phyloP scores from a whole-genome alignment of 148 eudicot genomes.

The Rhododendron mucronatum region DNA sequence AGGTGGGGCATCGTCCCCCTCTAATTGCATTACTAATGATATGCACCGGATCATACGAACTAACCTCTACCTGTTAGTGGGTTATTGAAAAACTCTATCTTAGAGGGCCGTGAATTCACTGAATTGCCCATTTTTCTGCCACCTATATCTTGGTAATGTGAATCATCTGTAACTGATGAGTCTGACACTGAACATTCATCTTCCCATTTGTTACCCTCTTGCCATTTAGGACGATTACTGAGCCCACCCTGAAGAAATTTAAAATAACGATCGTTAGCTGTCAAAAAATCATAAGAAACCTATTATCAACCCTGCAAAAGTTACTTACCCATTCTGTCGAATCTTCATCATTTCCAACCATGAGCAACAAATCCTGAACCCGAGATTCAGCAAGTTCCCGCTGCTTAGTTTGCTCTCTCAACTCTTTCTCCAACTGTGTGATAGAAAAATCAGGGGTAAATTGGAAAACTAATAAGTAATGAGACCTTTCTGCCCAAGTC shows the following conservation, averaged over 20 bases:
- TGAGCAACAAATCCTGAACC: constrained; percentile 48
- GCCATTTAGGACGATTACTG: constrained; percentile 25
- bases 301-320: not conserved
- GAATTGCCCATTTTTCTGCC: constrained; percentile 35
- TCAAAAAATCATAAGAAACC: not conserved
- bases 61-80: constrained; percentile 13
- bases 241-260: constrained; percentile 16
- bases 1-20: not conserved
- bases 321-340: constrained; percentile 33
- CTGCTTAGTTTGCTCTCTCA: constrained; percentile 62
- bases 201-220: constrained; percentile 29
- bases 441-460: not conserved
- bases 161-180: constrained; percentile 30
- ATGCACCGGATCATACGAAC: constrained; percentile 6
- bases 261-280: not conserved
- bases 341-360: constrained; percentile 28
- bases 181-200: constrained; percentile 57
- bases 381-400: constrained; percentile 78
- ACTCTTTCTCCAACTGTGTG: constrained; percentile 79
- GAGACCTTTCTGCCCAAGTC: not conserved
- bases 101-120: constrained; percentile 22
- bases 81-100: constrained; percentile 21
- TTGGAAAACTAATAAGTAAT: not conserved
- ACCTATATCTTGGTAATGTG: constrained; percentile 21
- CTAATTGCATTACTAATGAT: not conserved